Evolutionary conservation across 306 rosid species (phyloP).

Genomic region (Clitoria ternatea): DNA sequence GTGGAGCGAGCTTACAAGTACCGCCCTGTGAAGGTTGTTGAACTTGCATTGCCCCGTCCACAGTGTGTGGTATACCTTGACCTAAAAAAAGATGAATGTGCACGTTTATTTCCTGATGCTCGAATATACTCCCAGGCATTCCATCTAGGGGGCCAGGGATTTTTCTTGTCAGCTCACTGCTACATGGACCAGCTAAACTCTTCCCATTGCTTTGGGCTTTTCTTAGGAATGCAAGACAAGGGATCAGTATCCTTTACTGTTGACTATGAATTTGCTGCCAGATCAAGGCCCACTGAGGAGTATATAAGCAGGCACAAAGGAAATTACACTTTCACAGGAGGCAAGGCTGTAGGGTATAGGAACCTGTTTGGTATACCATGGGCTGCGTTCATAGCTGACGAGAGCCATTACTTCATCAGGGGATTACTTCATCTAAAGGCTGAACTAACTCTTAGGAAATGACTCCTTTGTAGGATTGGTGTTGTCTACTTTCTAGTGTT

Average conservation of each 20-base stretch:
- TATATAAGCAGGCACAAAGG: not conserved
- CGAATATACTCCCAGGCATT: not conserved
- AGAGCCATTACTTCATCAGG: conserved; percentile 37
- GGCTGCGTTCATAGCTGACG: conserved; percentile 36
- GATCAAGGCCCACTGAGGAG: not conserved
- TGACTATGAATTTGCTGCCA: not conserved
- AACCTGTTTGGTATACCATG: conserved; percentile 21
- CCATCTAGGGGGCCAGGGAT: not conserved
- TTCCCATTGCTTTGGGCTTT: not conserved
- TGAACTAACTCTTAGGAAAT: conserved; percentile 38
- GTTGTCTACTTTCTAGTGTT: not conserved
- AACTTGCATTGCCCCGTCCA: conserved; percentile 31
- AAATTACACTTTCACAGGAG: not conserved
- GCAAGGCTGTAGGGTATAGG: not conserved
- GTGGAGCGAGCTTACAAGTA: conserved; percentile 40
- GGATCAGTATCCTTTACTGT: not conserved
- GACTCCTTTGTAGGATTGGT: conserved; percentile 19
- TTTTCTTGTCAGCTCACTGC: not conserved
- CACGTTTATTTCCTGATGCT: conserved; percentile 24
- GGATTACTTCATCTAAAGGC: conserved; percentile 44
- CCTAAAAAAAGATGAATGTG: conserved; percentile 45
- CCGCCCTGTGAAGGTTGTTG: conserved; percentile 45
- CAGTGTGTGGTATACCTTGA: conserved; percentile 42
- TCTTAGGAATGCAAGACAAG: not conserved
- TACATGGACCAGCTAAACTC: not conserved